Evolutionary conservation across 768 basidiomycete species (phyloP).

Genomic region (Mycena belliarum): DNA sequence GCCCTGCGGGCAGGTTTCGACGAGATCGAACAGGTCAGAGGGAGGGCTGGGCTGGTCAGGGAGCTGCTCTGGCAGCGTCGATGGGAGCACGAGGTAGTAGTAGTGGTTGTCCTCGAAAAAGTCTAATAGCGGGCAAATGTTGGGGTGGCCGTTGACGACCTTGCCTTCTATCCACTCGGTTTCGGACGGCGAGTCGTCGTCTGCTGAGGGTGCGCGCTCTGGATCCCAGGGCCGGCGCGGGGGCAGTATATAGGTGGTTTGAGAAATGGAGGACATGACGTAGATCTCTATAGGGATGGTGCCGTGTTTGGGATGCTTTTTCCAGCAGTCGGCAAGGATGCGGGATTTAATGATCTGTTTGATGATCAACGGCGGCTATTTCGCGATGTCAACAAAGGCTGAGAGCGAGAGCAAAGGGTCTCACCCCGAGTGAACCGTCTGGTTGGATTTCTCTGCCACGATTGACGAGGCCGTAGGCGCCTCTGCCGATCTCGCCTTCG

Average conservation of each 20-base stretch:
- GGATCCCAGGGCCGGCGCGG: constrained; percentile 85
- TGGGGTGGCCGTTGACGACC: constrained; percentile 86
- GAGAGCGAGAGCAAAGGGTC: constrained; percentile 32
- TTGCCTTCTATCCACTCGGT: constrained; percentile 68
- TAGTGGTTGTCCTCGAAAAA: constrained; percentile 97
- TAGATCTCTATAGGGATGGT: constrained; percentile 98
- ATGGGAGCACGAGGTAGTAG: constrained; percentile 92
- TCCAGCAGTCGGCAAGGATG: constrained; percentile 99
- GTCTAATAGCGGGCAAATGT: constrained; percentile 91
- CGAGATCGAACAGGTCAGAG: constrained; percentile 92
- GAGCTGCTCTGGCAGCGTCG: constrained; percentile 59
- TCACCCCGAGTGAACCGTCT: constrained; percentile 83
- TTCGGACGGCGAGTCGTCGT: not conserved
- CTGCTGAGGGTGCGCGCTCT: constrained; percentile 19
- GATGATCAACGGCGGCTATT: constrained; percentile 86
- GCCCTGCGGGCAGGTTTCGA: constrained; percentile 86
- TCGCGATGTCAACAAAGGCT: constrained; percentile 23
- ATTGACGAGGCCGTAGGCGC: constrained; percentile 95
- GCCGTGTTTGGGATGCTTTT: constrained; percentile 90
- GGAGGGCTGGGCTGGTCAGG: constrained; percentile 56
- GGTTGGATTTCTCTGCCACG: constrained; percentile 75
- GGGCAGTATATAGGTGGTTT: constrained; percentile 78
- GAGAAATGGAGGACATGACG: constrained; percentile 88
- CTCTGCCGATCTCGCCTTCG: constrained; percentile 86
- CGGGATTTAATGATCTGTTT: constrained; percentile 99